Conservation (phyloP, 306 rosid species). For the Casuarina equisetifolia region DNA sequence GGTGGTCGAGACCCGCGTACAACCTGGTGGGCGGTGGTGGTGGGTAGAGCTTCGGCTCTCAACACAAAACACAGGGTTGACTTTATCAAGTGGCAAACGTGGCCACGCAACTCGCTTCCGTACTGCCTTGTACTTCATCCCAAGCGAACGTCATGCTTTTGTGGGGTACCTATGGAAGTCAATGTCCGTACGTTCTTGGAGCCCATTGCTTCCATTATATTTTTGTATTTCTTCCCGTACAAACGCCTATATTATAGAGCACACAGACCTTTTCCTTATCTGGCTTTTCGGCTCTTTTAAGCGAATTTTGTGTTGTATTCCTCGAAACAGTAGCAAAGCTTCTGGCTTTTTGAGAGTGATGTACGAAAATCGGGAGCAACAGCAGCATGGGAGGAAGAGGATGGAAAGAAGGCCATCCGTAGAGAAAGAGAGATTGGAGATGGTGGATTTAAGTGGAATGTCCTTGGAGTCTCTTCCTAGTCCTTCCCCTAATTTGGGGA, state of each 20-base stretch:
- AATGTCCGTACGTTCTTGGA: slow-evolving; percentile 33
- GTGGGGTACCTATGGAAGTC: slow-evolving; percentile 7
- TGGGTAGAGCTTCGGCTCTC: neutral
- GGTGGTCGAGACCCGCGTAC: slow-evolving; percentile 16
- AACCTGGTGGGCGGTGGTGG: neutral
- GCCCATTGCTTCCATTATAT: neutral
- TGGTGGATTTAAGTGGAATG: slow-evolving; percentile 80
- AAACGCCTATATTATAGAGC: neutral
- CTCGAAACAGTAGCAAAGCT: neutral
- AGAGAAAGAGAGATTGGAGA: slow-evolving; percentile 54
- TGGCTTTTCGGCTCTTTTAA: neutral
- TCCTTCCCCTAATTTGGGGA: slow-evolving; percentile 59
- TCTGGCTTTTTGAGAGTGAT: slow-evolving; percentile 40
- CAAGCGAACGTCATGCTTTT: slow-evolving; percentile 24
- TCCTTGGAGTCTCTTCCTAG: slow-evolving; percentile 68
- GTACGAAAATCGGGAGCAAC: slow-evolving; percentile 43
- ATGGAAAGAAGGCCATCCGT: slow-evolving; percentile 23
- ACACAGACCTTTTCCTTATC: neutral
- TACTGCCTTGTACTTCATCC: slow-evolving; percentile 45
- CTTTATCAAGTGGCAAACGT: slow-evolving; percentile 30
- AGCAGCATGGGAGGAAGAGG: slow-evolving; percentile 20
- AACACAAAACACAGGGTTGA: slow-evolving; percentile 29
- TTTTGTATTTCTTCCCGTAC: slow-evolving; percentile 2
- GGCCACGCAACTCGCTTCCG: slow-evolving; percentile 36
- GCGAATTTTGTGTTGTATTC: neutral